These are phyloP conservation scores for Halenospora varia DNA, from an alignment of 495 filamentous ascomycete species.

Conservation along the genomic window DNA sequence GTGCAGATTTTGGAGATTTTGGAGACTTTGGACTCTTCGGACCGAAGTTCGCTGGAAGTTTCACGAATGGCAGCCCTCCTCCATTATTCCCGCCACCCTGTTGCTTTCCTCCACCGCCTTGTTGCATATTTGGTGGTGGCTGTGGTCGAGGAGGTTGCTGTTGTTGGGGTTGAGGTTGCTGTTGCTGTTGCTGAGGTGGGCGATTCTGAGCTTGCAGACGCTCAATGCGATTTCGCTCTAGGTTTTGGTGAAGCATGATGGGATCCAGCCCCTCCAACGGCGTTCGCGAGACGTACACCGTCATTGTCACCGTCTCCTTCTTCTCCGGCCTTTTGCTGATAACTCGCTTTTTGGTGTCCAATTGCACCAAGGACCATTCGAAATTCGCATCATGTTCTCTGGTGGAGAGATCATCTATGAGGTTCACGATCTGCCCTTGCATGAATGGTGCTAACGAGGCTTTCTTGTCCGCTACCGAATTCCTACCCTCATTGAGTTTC, in stretches of 20 bases:
- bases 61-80: too few relatives aligned
- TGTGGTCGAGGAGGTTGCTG: slow-evolving; percentile 1
- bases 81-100: not conserved
- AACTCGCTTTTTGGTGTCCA: slow-evolving; percentile 9
- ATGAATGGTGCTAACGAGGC: slow-evolving; percentile 4
- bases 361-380: slow-evolving; percentile 20
- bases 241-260: slow-evolving; percentile 6
- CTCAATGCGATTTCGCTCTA: slow-evolving; percentile 9
- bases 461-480: slow-evolving; percentile 17
- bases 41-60: too few relatives aligned
- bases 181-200: slow-evolving; percentile 5
- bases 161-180: not conserved
- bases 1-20: too few relatives aligned
- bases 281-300: slow-evolving; percentile 17
- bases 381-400: slow-evolving; percentile 14
- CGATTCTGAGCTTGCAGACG: slow-evolving; percentile 7
- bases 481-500: slow-evolving; percentile 11
- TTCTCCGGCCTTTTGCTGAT: not conserved
- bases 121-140: not conserved
- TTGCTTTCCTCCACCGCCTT: not conserved
- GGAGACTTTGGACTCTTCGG: too few relatives aligned
- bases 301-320: slow-evolving; percentile 17
- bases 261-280: slow-evolving; percentile 8
- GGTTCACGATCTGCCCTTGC: slow-evolving; percentile 12
- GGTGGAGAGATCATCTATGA: slow-evolving; percentile 13